phyloP scores from a whole-genome alignment of 176 grass and related monocot species.

The Poa annua region DNA sequence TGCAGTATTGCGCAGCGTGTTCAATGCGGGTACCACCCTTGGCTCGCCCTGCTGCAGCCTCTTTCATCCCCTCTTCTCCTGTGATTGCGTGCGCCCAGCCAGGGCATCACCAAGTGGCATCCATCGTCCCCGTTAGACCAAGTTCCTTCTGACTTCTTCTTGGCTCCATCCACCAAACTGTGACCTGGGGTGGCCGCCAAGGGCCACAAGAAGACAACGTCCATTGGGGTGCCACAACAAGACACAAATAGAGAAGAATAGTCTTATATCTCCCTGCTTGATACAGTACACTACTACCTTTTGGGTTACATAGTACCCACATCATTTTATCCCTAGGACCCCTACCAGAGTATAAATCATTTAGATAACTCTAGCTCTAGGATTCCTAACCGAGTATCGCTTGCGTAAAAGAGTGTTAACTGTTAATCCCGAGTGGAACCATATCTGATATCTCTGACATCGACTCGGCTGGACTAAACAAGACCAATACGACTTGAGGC shows the following conservation, averaged over 20 bases:
- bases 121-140: not conserved
- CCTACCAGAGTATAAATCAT: not conserved
- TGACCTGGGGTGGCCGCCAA: not conserved
- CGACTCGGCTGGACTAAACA: not conserved
- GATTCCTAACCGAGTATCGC: not conserved
- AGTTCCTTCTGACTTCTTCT: not conserved
- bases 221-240: not conserved
- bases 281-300: not conserved
- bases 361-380: not conserved
- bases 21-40: not conserved
- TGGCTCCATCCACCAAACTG: not conserved
- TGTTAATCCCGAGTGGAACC: not conserved
- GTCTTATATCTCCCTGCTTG: slow-evolving; percentile 3
- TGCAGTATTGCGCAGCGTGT: not conserved
- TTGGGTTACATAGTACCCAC: not conserved
- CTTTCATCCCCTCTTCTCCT: not conserved
- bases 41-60: not conserved
- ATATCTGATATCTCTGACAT: not conserved
- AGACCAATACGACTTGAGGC: not conserved
- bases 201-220: not conserved
- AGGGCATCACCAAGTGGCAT: not conserved
- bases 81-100: not conserved
- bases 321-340: not conserved
- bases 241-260: not conserved
- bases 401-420: not conserved